Base-by-base conservation (phyloP, 2,329 filamentous ascomycete genomes). In the Fusarium illudens region DNA sequence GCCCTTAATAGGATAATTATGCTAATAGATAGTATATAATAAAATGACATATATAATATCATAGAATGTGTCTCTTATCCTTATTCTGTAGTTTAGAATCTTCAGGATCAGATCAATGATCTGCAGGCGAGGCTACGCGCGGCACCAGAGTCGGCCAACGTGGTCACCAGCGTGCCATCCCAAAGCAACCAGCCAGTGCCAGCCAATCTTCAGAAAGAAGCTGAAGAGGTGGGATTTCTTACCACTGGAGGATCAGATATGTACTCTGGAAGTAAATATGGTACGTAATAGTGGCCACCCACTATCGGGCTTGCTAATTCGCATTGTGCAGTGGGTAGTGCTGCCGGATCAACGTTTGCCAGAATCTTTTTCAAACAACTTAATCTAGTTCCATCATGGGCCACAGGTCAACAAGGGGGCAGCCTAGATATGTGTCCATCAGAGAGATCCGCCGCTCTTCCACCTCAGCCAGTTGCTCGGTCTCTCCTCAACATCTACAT, bases 401-500 rank as follows among this genome's bases (percentile, higher is more conserved):
- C 19, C 3, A 33, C 48, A 4, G 48, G 48, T 8, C 17, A 25
- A n/a, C 48, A 50, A 8, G 48, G 48, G 13, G 48, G 48, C 9
- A 33, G 48, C 13, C 4, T 33, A 11, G 48, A 50, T 19, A 7
- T 11, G 48, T 50, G 48, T 8, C 48, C 19, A 4, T 50, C 29
- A 6, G 48, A 50, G 48, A 32, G 29, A 2, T 50, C 51, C n/a
- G 71, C 71, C n/a, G 61, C 58, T 1, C 58, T 75, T 4, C 73
- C 73, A 2, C 65, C 73, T 3, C 64, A 65, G 13, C 37, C 58
- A 3, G 49, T 68, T 6, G 68, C 73, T 3, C 59, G 48, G 15
- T 55, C 60, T 7, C 60, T 73, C 3, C 32, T 73, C 10, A 29
- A 32, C 11, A 56, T 52, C 8, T 74, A 73, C 29, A 73, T 75